A percentile compares a stretch with the other conserved stretches of the same genome.
These are phyloP conservation scores for Quercus suber DNA, from an alignment of 306 rosid species.

Conservation along the genomic window DNA sequence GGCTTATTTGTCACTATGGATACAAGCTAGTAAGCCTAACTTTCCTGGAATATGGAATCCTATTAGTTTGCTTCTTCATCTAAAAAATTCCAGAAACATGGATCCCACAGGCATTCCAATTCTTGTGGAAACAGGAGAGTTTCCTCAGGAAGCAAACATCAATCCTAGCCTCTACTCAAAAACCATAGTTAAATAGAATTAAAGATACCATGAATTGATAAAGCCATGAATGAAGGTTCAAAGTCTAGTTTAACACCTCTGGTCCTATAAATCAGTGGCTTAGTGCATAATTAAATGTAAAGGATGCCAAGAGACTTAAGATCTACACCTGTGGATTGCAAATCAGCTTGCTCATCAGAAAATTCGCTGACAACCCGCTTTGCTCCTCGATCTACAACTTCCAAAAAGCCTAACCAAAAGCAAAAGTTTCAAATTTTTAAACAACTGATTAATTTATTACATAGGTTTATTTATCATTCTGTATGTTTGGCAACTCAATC, in stretches of 20 bases:
- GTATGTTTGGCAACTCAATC: neutral
- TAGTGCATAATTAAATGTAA: neutral
- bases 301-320: constrained; percentile 4
- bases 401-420: constrained; percentile 60
- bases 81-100: neutral
- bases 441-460: neutral
- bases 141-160: neutral
- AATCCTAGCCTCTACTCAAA: neutral
- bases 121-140: neutral
- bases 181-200: neutral
- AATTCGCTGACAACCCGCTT: constrained; percentile 77
- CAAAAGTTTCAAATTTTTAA: neutral
- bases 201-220: neutral
- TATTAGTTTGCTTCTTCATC: neutral
- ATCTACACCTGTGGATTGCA: constrained; percentile 66
- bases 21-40: neutral
- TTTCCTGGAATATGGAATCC: neutral
- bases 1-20: neutral
- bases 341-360: constrained; percentile 66
- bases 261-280: neutral
- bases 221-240: constrained; percentile 1
- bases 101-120: neutral
- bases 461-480: no score
- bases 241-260: constrained; percentile 1
- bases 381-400: constrained; percentile 94